Evolutionary conservation across 768 basidiomycete genomes (phyloP), one percentile per base, ranked within the genome.

Genomic region (Pleurotus salmoneostramineus): DNA sequence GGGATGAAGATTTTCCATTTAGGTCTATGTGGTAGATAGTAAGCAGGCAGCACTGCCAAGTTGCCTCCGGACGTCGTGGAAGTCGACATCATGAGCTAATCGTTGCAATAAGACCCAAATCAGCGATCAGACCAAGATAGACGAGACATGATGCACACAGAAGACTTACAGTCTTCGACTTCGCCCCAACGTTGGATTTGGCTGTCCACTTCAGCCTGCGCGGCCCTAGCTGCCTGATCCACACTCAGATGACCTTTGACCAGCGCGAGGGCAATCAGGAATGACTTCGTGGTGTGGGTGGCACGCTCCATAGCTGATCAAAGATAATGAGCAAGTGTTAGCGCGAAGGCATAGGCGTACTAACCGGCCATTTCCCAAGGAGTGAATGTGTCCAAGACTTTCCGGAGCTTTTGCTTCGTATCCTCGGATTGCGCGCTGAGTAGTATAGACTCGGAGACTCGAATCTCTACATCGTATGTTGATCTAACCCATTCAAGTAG

Each of bases 101-200:
- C 44, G 51, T 49, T 57, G 37, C 57, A 52, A 44, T 35, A 36
- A 17, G 50, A 44, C 56, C 33, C 40, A 2, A n/a, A 58, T 34
- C 55, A 63, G 57, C 17, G 58, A 56, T 65, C 35, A 50, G 21
- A 15, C 42, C n/a, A 31, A 45, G n/a, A 48, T 56, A 51, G n/a
- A 46, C 42, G 34, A 42, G 43, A 43, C 17, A 36, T 56, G 50
- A 62, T 21, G 45, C 35, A 21, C 33, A 79, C 2, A 27, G 37
- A 17, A 44, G 6, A 42, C 97, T 78, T 66, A 98, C 96, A 93
- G 70, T 98, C 97, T 77, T 98, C 97, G 0, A 99, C 97, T 73
- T 98, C 96, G n/a, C 97, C 97, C 97, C 97, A 99, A 50, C 87
- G 81, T 71, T 95, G 85, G 60, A 98, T 98, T 74, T 98, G 96